phyloP scores from a whole-genome alignment of 352 stramenopile species.

The Pythium dissimile region DNA sequence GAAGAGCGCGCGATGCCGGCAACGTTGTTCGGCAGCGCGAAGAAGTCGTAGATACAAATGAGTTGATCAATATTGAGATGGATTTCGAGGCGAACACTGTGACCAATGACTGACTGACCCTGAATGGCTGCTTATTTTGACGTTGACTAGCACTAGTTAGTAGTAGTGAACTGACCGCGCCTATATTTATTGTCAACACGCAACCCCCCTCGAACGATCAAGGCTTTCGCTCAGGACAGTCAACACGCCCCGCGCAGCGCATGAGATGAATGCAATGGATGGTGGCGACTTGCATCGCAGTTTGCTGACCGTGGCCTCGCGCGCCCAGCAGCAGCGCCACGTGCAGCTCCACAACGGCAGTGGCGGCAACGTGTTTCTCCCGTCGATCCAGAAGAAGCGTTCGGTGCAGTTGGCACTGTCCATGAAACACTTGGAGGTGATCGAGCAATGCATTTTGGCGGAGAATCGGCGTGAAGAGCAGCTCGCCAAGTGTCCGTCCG shows the following conservation, averaged over 20 bases:
- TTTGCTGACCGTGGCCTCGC: slow-evolving; percentile 41
- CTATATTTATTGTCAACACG: too few species aligned
- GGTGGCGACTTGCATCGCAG: slow-evolving; percentile 32
- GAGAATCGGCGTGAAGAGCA: slow-evolving; percentile 66
- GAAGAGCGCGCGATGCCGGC: slow-evolving; percentile 57
- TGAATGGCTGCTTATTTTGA: too few species aligned
- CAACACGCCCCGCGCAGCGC: too few species aligned
- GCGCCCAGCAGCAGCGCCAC: slow-evolving; percentile 40
- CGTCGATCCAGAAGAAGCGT: slow-evolving; percentile 34
- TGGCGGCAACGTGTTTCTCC: slow-evolving; percentile 57
- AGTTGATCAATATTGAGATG: not conserved
- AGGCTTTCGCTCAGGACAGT: too few species aligned
- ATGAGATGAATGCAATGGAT: slow-evolving; percentile 17
- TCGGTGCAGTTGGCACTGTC: slow-evolving; percentile 29
- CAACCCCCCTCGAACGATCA: too few species aligned
- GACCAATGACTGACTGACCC: too few species aligned
- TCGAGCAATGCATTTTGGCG: slow-evolving; percentile 69
- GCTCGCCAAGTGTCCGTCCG: slow-evolving; percentile 44
- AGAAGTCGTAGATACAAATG: slow-evolving; percentile 11
- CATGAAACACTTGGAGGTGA: slow-evolving; percentile 58
- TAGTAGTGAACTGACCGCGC: too few species aligned
- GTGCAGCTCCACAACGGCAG: slow-evolving; percentile 34
- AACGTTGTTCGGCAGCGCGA: slow-evolving; percentile 36
- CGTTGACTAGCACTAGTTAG: too few species aligned
- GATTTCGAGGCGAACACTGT: too few species aligned